phyloP scores from a whole-genome alignment of 164 flowering plant species.

The Tinospora cordifolia region DNA sequence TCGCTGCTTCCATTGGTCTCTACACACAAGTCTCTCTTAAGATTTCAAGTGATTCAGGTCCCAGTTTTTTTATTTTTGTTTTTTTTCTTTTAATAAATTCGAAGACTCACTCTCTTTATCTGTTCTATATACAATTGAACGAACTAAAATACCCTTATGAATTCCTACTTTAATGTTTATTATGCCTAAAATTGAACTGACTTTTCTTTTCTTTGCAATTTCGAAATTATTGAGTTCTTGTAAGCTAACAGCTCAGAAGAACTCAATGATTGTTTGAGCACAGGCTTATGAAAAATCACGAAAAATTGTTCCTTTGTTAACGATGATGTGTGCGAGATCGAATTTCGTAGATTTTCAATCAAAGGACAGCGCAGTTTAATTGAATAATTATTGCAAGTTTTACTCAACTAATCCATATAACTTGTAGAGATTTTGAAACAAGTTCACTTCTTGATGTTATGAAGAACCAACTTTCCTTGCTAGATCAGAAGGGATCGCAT shows the following conservation, averaged over 20 bases:
- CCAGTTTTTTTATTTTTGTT: too few species aligned
- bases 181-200: conserved; percentile 3
- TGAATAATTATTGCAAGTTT: not conserved
- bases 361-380: not conserved
- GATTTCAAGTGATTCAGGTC: conserved; percentile 40
- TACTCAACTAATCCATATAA: not conserved
- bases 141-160: not conserved
- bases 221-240: not conserved
- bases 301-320: too few species aligned
- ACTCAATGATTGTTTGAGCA: too few species aligned
- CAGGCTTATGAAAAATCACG: too few species aligned
- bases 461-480: too few species aligned
- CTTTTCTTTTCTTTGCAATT: conserved; percentile 12
- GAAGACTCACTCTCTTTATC: not conserved
- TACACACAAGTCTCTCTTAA: conserved; percentile 55
- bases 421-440: not conserved
- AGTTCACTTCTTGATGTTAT: not conserved
- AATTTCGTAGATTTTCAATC: too few species aligned
- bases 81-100: too few species aligned
- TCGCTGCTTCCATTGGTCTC: conserved; percentile 82
- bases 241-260: not conserved
- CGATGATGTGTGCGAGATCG: too few species aligned
- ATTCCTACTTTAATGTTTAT: not conserved
- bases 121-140: not conserved
- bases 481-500: too few species aligned